Evolutionary conservation across 805 yeast genomes (phyloP), one percentile per base, ranked within the genome.

Genomic region (Metschnikowia lachancei): DNA sequence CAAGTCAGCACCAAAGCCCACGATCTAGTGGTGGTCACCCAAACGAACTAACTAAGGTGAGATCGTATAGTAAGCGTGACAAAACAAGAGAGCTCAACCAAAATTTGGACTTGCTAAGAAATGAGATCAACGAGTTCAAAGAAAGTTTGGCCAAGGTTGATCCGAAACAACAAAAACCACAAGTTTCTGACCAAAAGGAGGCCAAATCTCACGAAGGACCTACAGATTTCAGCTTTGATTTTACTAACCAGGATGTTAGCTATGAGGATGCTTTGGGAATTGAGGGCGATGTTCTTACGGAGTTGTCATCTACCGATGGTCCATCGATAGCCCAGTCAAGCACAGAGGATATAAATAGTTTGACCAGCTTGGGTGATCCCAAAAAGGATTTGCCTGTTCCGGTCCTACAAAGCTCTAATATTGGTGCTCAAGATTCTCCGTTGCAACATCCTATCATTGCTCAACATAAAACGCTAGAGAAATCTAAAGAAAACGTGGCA

Each of bases 101-200:
- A 42, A 70, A 72, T 44, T 57, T 72, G 41, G 74, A 70, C 45
- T 52, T 72, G 47, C 60, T 72, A 43, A 51, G 76, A 41, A 61
- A 65, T 20, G 77, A 72, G 50, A 70, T 72, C 50, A 71, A 72
- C 50, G 76, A 72, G 47, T 72, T 72, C 50, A 72, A 70, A 43
- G 76, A 71, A 44, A 69, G 72, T 44, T 61, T 72, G 49, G 62
- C 63, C 35, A 42, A 51, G 29, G 13, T 35, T 16, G 43, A 39
- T 30, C 13, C 41, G 4, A 14, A 39, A 5, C n/a, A 28, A 17
- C 17, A 14, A 17, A 33, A 16, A 9, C 36, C 36, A 17, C 36
- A 33, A 8, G 12, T 16, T 2, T 13, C 39, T 18, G 5, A n/a
- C n/a, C 8, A 24, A 40, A 19, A 29, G 31, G n/a, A 28, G 29